These are phyloP conservation scores for Blastobotrys raffinosifermentans DNA, from an alignment of 1,139 yeast genomes.

Conservation along the genomic window DNA sequence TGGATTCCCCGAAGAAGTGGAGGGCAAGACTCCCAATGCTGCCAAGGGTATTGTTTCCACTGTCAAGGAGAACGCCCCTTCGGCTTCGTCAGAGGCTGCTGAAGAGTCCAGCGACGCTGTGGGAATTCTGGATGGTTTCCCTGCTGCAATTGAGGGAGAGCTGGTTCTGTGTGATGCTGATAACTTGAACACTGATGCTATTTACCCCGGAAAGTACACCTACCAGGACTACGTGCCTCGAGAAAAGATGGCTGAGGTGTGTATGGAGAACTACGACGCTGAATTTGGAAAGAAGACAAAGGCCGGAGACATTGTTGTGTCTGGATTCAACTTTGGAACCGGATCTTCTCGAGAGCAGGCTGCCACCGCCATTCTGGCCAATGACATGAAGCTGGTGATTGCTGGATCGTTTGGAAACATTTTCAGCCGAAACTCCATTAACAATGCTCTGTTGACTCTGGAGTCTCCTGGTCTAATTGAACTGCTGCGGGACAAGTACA, in stretches of 20 bases:
- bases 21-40: slow-evolving; percentile 45
- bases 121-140: slow-evolving; percentile 78
- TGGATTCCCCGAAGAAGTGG: slow-evolving; percentile 84
- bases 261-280: slow-evolving; percentile 97
- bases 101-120: slow-evolving; percentile 33
- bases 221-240: slow-evolving; percentile 94
- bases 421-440: slow-evolving; percentile 90
- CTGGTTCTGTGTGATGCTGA: slow-evolving; percentile 94
- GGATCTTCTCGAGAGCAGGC: slow-evolving; percentile 99
- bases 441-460: slow-evolving; percentile 87
- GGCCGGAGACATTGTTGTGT: slow-evolving; percentile 81
- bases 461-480: slow-evolving; percentile 86
- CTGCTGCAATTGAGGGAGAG: slow-evolving; percentile 82
- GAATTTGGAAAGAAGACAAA: slow-evolving; percentile 76
- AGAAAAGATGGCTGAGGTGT: slow-evolving; percentile 96
- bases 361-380: slow-evolving; percentile 91
- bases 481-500: slow-evolving; percentile 64
- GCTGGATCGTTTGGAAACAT: slow-evolving; percentile 98
- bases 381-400: slow-evolving; percentile 87
- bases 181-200: slow-evolving; percentile 96
- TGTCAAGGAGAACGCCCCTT: slow-evolving; percentile 26
- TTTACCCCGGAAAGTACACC: slow-evolving; percentile 97
- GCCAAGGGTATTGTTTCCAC: slow-evolving; percentile 42
- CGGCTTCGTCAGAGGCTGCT: slow-evolving; percentile 28
- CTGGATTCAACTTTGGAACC: slow-evolving; percentile 95